These are phyloP conservation scores for Mycena maculata DNA, from an alignment of 768 basidiomycete genomes.

Conservation along the genomic window DNA sequence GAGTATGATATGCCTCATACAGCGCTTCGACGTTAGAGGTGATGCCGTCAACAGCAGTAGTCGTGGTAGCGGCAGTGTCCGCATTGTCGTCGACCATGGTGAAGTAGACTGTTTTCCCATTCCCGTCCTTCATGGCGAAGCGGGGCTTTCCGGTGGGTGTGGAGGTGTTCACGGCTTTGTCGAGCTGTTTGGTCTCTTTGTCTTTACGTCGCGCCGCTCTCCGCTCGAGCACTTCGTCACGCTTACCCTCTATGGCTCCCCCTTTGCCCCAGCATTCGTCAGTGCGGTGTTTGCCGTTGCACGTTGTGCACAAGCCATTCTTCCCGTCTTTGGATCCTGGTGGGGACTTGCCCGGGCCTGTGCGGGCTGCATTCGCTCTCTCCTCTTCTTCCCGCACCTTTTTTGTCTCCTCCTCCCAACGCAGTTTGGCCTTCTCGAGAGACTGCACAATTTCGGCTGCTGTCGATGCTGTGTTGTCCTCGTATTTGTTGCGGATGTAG, in stretches of 20 bases:
- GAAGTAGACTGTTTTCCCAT: conserved; percentile 8
- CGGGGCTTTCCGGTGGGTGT: not conserved
- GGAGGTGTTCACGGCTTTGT: not conserved
- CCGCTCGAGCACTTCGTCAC: conserved; percentile 1
- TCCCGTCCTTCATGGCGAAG: not conserved
- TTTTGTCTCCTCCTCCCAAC: conserved; percentile 4
- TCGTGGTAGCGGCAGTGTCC: not conserved
- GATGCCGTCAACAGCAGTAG: not conserved
- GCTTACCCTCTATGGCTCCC: conserved; percentile 21
- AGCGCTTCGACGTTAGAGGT: not conserved
- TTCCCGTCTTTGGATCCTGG: not conserved
- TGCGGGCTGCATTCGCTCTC: conserved; percentile 12
- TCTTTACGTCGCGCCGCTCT: not conserved
- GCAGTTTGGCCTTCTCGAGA: not conserved
- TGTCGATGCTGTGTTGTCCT: conserved; percentile 18
- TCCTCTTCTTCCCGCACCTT: no score
- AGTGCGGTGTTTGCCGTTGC: not conserved
- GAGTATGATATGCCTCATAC: not conserved
- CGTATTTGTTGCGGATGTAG: conserved; percentile 15
- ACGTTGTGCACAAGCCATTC: not conserved
- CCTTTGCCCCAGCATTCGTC: conserved; percentile 11
- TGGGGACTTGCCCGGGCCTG: no score
- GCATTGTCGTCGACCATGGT: not conserved
- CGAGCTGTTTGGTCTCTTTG: not conserved
- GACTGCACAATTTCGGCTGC: not conserved